These are phyloP conservation scores for Pouteria campechiana DNA, from an alignment of 179 eudicot species.

Conservation along the genomic window DNA sequence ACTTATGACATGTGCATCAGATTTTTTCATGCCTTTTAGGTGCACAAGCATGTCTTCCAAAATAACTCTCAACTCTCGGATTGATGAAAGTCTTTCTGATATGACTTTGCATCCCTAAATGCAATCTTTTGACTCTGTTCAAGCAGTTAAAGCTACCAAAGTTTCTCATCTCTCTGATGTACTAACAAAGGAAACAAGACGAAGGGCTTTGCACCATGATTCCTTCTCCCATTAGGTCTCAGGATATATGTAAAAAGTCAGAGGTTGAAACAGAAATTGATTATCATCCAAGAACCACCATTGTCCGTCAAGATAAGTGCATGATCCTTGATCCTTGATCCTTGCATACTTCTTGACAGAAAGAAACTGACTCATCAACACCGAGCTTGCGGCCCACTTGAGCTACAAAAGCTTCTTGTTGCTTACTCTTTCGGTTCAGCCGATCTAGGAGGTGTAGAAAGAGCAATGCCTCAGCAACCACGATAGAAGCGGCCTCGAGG, in stretches of 20 bases:
- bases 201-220: conserved; percentile 97
- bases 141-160: conserved; percentile 46
- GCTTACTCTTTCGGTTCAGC: conserved; percentile 10
- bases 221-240: conserved; percentile 91
- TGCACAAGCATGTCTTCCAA: conserved; percentile 21
- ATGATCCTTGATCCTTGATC: conserved; percentile 56
- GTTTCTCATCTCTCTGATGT: conserved; percentile 38
- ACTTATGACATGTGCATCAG: conserved; percentile 55
- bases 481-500: conserved; percentile 35
- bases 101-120: conserved; percentile 11
- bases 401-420: conserved; percentile 5
- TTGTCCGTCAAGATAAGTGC: conserved; percentile 46
- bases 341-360: conserved; percentile 50
- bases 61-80: conserved; percentile 10
- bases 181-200: conserved; percentile 71
- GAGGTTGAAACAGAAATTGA: conserved; percentile 85
- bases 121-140: conserved; percentile 21
- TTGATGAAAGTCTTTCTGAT: conserved; percentile 11
- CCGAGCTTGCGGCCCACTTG: background rate
- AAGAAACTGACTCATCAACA: conserved; percentile 1
- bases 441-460: conserved; percentile 24
- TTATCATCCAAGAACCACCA: conserved; percentile 49
- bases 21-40: conserved; percentile 54
- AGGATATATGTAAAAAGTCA: conserved; percentile 46
- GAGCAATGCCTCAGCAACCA: conserved; percentile 32